Percentiles rank a stretch among this genome's conserved stretches.
Evolutionary conservation across 345 rosid species (phyloP).

Genomic region (Eucalyptus sp.): DNA sequence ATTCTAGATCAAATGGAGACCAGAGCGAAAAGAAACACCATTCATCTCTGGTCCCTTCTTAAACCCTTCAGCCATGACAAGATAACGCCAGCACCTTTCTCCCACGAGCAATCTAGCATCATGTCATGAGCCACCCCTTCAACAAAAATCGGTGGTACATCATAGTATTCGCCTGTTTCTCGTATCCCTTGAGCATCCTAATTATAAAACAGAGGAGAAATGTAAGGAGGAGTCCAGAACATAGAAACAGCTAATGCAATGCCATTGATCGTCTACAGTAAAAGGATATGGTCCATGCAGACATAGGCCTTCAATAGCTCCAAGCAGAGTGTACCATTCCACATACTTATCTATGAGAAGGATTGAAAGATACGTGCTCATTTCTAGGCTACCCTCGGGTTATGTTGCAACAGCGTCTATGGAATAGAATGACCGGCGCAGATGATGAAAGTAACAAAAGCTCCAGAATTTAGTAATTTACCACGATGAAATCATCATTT

Average conservation of each 20-base stretch:
- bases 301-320: neutral
- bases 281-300: neutral
- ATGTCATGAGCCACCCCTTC: constrained; percentile 84
- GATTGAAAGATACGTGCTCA: neutral
- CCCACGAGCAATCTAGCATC: constrained; percentile 89
- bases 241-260: neutral
- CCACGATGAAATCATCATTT: constrained; percentile 80
- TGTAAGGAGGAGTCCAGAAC: neutral
- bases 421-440: neutral
- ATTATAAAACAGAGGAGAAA: neutral
- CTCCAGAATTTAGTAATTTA: constrained; percentile 1
- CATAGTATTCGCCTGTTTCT: constrained; percentile 60
- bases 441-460: too few species aligned
- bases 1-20: neutral
- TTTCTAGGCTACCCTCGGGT: neutral
- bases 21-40: neutral
- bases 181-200: constrained; percentile 57
- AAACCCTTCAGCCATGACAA: constrained; percentile 44
- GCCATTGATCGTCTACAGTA: neutral
- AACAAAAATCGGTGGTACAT: constrained; percentile 41
- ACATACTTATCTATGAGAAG: neutral
- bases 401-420: neutral
- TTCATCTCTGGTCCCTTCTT: neutral
- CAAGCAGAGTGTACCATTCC: neutral
- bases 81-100: constrained; percentile 45